Evolutionary conservation across 2,329 filamentous ascomycete species (phyloP).

Genomic region (Monosporascus sp.): DNA sequence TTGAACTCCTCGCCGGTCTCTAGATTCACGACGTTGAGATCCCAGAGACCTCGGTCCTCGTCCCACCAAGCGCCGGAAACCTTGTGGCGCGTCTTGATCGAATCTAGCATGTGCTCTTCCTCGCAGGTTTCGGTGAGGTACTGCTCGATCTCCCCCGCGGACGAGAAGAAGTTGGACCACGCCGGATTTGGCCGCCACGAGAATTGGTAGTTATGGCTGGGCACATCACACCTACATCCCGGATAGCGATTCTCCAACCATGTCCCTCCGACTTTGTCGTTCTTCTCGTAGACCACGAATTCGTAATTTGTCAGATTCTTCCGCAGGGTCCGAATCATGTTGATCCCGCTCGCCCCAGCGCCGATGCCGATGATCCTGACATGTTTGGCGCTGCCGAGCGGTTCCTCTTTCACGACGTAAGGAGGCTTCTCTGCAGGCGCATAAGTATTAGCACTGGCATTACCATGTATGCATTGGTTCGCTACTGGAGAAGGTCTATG

Average conservation of each 20-base stretch:
- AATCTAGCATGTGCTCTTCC: constrained; percentile 40
- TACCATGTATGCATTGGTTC: constrained; percentile 7
- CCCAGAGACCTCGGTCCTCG: constrained; percentile 37
- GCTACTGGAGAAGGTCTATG: constrained; percentile 13
- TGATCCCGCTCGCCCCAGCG: constrained; percentile 39
- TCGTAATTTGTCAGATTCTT: constrained; percentile 37
- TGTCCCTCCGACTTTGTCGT: constrained; percentile 48
- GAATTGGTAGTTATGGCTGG: constrained; percentile 58
- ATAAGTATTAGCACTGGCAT: constrained; percentile 12
- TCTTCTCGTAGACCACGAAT: constrained; percentile 51
- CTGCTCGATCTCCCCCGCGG: constrained; percentile 48
- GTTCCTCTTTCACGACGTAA: constrained; percentile 32
- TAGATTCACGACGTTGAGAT: constrained; percentile 34
- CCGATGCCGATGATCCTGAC: constrained; percentile 40
- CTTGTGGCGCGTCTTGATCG: constrained; percentile 38
- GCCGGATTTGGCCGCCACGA: constrained; percentile 54
- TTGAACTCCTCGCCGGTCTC: constrained; percentile 33
- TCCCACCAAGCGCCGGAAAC: constrained; percentile 41
- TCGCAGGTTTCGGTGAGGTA: constrained; percentile 46
- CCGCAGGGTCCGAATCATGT: constrained; percentile 40
- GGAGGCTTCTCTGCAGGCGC: constrained; percentile 10
- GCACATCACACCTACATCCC: constrained; percentile 51
- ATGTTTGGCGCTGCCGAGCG: constrained; percentile 33
- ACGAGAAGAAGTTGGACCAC: constrained; percentile 54
- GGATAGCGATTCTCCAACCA: constrained; percentile 57